Percentiles rank a stretch among this genome's conserved stretches.
Conservation (phyloP, 2,329 filamentous ascomycete species). For the Alternaria conjuncta region DNA sequence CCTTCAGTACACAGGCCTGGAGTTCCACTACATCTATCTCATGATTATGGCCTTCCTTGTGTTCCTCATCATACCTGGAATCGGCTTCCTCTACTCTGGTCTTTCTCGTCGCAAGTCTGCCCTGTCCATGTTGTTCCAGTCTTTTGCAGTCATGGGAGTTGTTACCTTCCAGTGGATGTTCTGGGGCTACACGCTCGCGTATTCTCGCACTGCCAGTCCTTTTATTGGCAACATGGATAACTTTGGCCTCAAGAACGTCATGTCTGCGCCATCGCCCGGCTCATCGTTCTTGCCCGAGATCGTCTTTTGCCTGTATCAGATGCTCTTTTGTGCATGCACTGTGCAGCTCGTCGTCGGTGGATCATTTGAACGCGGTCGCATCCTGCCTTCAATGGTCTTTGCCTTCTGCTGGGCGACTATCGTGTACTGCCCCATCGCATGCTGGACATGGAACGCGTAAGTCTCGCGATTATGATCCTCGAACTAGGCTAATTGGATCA, state of each 20-base stretch:
- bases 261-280: constrained; percentile 66
- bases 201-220: constrained; percentile 64
- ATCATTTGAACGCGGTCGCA: constrained; percentile 68
- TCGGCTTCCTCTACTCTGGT: constrained; percentile 70
- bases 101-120: constrained; percentile 68
- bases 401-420: constrained; percentile 69
- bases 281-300: constrained; percentile 66
- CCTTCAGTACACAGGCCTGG: constrained; percentile 63
- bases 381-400: constrained; percentile 69
- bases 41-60: constrained; percentile 66
- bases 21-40: constrained; percentile 68
- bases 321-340: constrained; percentile 67
- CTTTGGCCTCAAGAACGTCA: constrained; percentile 67
- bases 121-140: constrained; percentile 67
- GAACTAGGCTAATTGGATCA: not conserved
- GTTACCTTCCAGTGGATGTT: constrained; percentile 69
- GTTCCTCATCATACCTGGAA: constrained; percentile 71
- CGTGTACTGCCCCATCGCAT: constrained; percentile 69
- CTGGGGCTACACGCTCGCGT: constrained; percentile 69
- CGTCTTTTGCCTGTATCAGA: constrained; percentile 70
- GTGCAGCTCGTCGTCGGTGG: constrained; percentile 71
- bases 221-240: constrained; percentile 69
- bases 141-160: constrained; percentile 63
- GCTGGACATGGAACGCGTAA: constrained; percentile 71
- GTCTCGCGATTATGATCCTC: not conserved